phyloP scores from a whole-genome alignment of 1,284 basidiomycete species.

The Puccinia polysora region DNA sequence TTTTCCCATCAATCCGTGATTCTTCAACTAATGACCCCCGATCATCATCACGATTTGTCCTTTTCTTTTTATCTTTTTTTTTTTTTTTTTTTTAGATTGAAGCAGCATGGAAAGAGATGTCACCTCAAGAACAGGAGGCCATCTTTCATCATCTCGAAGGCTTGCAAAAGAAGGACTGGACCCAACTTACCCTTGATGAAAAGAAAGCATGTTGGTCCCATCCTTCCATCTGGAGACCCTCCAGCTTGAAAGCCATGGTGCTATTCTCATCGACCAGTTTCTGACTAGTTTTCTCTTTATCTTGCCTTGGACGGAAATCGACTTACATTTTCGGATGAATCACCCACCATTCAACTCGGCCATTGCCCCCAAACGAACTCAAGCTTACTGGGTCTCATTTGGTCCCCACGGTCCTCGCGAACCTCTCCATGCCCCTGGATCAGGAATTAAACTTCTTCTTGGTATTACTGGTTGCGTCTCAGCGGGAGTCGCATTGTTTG shows the following conservation, averaged over 20 bases:
- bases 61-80: neutral
- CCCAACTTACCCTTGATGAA: conserved; percentile 38
- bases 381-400: conserved; percentile 44
- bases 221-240: too few species aligned
- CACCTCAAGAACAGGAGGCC: conserved; percentile 40
- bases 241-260: neutral
- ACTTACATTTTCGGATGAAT: neutral
- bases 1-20: neutral
- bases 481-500: conserved; percentile 34
- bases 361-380: too few species aligned
- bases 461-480: conserved; percentile 43
- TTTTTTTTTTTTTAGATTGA: conserved; percentile 23
- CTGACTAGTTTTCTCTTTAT: neutral
- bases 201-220: conserved; percentile 40
- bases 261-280: neutral
- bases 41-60: neutral
- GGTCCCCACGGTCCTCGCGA: conserved; percentile 42
- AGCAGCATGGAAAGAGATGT: conserved; percentile 44
- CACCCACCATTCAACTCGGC: neutral
- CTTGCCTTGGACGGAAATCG: neutral
- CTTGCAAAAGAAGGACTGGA: conserved; percentile 44
- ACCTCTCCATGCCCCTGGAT: conserved; percentile 43
- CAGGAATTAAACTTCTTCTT: conserved; percentile 41
- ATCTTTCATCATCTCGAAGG: conserved; percentile 44
- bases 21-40: neutral